Percentiles rank a stretch among this genome's conserved stretches.
phyloP scores from a whole-genome alignment of 495 filamentous ascomycete genomes.

The Platismatia glauca region DNA sequence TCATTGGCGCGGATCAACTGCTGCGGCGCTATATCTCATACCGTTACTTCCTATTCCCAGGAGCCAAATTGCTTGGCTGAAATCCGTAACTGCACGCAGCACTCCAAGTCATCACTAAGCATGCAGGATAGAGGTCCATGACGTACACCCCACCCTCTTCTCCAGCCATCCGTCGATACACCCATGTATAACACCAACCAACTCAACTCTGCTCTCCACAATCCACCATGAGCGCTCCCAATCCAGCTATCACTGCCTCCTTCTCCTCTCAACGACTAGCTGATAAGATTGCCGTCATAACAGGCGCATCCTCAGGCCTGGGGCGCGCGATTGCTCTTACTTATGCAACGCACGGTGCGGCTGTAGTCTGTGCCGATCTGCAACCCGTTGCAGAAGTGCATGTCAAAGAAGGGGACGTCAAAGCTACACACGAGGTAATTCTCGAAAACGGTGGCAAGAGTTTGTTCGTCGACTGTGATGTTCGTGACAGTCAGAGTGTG shows the following conservation, averaged over 20 bases:
- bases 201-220: not conserved
- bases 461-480: conserved; percentile 39
- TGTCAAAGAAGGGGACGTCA: conserved; percentile 24
- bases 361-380: conserved; percentile 41
- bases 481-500: conserved; percentile 32
- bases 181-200: too few relatives aligned
- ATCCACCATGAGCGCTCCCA: not conserved
- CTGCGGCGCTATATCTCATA: too few relatives aligned
- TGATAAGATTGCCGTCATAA: not conserved
- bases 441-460: conserved; percentile 31
- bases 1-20: too few relatives aligned
- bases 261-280: not conserved
- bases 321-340: conserved; percentile 6
- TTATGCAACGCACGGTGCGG: conserved; percentile 38
- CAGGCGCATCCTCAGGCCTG: not conserved
- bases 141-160: too few relatives aligned
- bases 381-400: conserved; percentile 24
- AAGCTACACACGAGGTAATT: conserved; percentile 36
- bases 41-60: too few relatives aligned
- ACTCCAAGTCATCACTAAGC: too few relatives aligned
- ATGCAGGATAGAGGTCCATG: too few relatives aligned
- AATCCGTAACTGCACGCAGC: too few relatives aligned
- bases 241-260: not conserved
- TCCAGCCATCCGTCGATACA: too few relatives aligned
- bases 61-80: too few relatives aligned